Evolutionary conservation across 306 rosid genomes (phyloP), one percentile per base, ranked within the genome.

Genomic region (Abrus precatorius): DNA sequence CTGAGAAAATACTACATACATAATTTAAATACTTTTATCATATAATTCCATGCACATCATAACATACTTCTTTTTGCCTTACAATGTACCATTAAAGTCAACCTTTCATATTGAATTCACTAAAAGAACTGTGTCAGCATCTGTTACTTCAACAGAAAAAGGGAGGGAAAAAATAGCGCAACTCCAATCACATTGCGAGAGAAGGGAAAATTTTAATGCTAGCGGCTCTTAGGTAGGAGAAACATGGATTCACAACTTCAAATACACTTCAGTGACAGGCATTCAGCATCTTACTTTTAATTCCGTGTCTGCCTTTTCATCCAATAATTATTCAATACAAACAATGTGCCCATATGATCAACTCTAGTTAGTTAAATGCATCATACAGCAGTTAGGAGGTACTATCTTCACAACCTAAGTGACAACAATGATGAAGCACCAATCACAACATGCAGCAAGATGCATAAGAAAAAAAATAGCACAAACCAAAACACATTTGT

Each of bases 241-340:
- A 56, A 56, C 52, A 56, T 1, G 30, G 34, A 55, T 41, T 59
- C 56, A 43, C 47, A 78, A 56, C 78, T 60, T 41, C 62, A 57
- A 80, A 49, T 5, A 69, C 6, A 60, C 71, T 33, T 59, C 20
- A 36, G 44, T 7, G 3, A 9, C 32, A 38, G 69, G 47, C 29
- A 63, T 13, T 40, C 48, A 38, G 30, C 69, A 36, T 4, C 71
- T 6, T 43, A 14, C 2, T n/a, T 38, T 38, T 20, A 63, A 13
- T n/a, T 63, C 30, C 30, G 38, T 6, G 40, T 36, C 40, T 4
- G 40, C 40, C 40, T 36, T 36, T 36, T 4, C 40, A 36, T 36
- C 40, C 40, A 36, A 36, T 2, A 2, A 36, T 36, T 36, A 36
- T 36, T 4, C 40, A 36, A 43, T 4, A 6, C 3, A 43, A 43